These are phyloP conservation scores for Kluyveromyces nonfermentans DNA, from an alignment of 805 yeast genomes.

Conservation along the genomic window DNA sequence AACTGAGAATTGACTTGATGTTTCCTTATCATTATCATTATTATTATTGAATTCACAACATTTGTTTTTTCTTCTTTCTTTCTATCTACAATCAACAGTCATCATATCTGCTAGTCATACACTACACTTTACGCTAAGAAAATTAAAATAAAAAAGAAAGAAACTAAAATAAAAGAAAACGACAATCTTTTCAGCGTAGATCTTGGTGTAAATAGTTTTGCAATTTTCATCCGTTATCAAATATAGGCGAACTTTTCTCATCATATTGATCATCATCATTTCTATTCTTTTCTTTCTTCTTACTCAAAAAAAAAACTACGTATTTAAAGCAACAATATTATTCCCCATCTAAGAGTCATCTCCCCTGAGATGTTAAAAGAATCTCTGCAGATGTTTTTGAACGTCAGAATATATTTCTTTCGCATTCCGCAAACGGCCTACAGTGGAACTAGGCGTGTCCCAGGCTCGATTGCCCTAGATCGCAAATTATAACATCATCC, in stretches of 20 bases:
- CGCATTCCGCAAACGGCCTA: conserved; percentile 32
- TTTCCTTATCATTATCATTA: no score
- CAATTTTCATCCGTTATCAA: conserved; percentile 28
- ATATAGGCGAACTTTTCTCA: conserved; percentile 31
- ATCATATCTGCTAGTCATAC: no score
- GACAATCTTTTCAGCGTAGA: conserved; percentile 30
- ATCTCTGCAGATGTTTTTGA: not conserved
- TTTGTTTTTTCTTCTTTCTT: no score
- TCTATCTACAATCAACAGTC: no score
- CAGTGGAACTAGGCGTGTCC: conserved; percentile 40
- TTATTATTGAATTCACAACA: no score
- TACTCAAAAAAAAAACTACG: no score
- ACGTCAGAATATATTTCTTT: conserved; percentile 25
- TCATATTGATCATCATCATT: conserved; percentile 12
- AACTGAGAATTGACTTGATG: no score
- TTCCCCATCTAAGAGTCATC: not conserved
- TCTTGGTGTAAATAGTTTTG: conserved; percentile 33
- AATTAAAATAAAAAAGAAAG: no score
- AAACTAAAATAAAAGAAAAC: no score
- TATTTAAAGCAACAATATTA: no score
- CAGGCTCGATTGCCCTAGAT: conserved; percentile 35
- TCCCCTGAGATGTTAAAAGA: conserved; percentile 1
- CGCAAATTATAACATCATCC: conserved; percentile 40
- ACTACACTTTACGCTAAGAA: no score
- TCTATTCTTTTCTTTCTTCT: not conserved